Conservation (phyloP, 495 filamentous ascomycete species). For the Glonium stellatum region DNA sequence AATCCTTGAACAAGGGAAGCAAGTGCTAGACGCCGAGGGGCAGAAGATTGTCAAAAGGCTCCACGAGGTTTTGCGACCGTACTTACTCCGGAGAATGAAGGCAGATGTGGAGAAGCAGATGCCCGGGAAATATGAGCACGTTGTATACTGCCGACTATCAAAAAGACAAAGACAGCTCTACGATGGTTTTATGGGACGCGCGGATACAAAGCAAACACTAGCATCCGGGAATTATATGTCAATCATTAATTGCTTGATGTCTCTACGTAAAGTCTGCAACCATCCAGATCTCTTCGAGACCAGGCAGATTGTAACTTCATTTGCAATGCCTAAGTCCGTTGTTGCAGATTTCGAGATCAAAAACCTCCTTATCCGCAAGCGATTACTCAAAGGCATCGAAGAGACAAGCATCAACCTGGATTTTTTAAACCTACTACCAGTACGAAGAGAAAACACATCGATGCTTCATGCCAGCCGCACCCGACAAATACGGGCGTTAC, state of each 20-base stretch:
- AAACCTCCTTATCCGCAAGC: constrained; percentile 61
- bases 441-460: constrained; percentile 54
- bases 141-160: constrained; percentile 88
- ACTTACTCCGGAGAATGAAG: constrained; percentile 86
- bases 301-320: constrained; percentile 95
- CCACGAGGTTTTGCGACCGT: constrained; percentile 86
- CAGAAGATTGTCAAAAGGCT: constrained; percentile 82
- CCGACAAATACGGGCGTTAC: constrained; percentile 35
- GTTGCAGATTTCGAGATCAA: constrained; percentile 72
- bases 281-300: constrained; percentile 97
- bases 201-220: constrained; percentile 79
- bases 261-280: constrained; percentile 95
- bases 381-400: constrained; percentile 57
- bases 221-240: constrained; percentile 95
- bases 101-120: constrained; percentile 99
- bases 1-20: constrained; percentile 87
- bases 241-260: constrained; percentile 98
- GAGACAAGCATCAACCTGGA: constrained; percentile 62
- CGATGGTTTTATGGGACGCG: constrained; percentile 92
- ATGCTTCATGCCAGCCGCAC: constrained; percentile 37
- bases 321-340: constrained; percentile 80
- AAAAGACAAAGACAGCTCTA: constrained; percentile 94
- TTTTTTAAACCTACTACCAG: constrained; percentile 75
- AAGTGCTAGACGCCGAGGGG: constrained; percentile 88
- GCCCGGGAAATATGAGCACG: constrained; percentile 95